Base-by-base conservation (phyloP, 176 grass and related monocot genomes). In the Ensete glaucum region DNA sequence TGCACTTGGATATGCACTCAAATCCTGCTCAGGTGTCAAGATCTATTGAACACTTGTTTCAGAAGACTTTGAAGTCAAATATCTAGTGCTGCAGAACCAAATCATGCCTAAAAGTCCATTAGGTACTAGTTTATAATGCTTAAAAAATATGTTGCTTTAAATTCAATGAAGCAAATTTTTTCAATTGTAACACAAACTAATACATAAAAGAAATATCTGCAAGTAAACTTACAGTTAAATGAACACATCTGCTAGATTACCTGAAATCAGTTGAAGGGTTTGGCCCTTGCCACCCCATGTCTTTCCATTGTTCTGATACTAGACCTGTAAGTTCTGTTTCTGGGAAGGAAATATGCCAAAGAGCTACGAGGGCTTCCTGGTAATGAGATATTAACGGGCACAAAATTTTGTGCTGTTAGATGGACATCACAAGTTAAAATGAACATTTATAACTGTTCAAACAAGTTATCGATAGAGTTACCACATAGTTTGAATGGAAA, bases 261-360 rank as follows among this genome's bases (percentile, higher is more conserved):
- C 90, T 98, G 82, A 93, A 98, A 83, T 98, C 94, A 59, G 94
- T 98, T 0, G 86, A 83, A 50, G 94, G 94, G 64, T 98, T 91
- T 62, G 81, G 64, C 23, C 88, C 90, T 82, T 93, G 94, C 94
- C 90, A 98, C 9, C 90, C 90, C 86, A 98, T 93, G 21, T 93
- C 90, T 73, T 97, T 97, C 90, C 94, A 97, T 75, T 93, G 90
- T 11, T 88, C 90, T 54, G 94, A 93, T 79, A 97, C 84, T 74
- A 97, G 65, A 67, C 86, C 62, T 50, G 77, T 81, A 49, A 91
- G 72, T 82, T 93, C 82, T 85, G 67, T 87, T 69, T 89, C 86
- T 14, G 88, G 90, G 72, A 87, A 98, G 4, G 88, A 98, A 72
- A 66, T 69, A 65, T 87, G 79, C 90, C 90, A 98, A 62, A 98